Base-by-base conservation (phyloP, 169 alveolate genomes). In the Theileria parva region DNA sequence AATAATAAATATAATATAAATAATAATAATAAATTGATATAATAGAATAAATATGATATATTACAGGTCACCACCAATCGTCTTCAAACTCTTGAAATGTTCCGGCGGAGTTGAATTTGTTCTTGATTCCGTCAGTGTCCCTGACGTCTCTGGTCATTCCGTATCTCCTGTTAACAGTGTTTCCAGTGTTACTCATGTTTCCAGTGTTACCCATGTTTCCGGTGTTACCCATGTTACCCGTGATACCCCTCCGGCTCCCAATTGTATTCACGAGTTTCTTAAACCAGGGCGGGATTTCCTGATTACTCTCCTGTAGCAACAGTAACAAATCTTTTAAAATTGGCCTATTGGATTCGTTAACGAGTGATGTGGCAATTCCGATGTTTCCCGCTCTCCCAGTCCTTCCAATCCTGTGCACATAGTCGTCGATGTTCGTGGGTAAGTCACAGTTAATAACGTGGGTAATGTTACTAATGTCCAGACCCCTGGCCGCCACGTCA, bases 401-500 rank as follows among this genome's bases (percentile, higher is more conserved):
- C 85, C 99, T 94, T 32, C 99, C 99, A 57, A 97, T 97, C 70
- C 96, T 79, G 89, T 97, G 99, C 39, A 97, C 97, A 88, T 97
- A 97, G 77, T 95, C 98, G 81, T 96, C 98, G 21, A 93, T 94
- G 83, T 96, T 96, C 67, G 95, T 92, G 17, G 99, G 99, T 51
- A 97, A 92, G 86, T 97, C 99, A 77, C 94, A 96, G 90, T 96
- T 96, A 37, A 98, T 94, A 23, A 97, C 99, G 72, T 93, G 97
- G 32, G 95, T 94, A 53, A 97, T 97, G 79, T 96, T 93, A 15
- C 97, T 97, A 63, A 98, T 96, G 83, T 98, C 99, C 27, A 98
- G 85, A 0, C 99, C 99, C 75, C 99, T 91, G 28, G 99, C 98
- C 3, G 99, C 99, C 23, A 98, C 99, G 86, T 98, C 99, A 3